These are phyloP conservation scores for Coemansia sp. DNA, from an alignment of 192 early-diverging fungal species.

Conservation along the genomic window DNA sequence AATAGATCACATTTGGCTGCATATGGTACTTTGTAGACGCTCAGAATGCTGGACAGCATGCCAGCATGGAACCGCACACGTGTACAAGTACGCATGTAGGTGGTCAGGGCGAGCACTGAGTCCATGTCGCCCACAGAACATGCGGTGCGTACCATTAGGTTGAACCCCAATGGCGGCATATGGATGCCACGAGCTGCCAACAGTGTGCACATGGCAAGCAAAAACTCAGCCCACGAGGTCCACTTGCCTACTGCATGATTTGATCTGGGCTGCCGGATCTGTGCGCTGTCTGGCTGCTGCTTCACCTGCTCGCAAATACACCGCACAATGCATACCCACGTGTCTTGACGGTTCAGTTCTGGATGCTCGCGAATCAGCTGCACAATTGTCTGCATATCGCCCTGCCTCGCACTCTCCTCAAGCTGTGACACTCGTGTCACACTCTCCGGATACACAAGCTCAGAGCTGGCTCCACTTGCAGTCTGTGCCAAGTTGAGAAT, in stretches of 20 bases:
- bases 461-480: too few species aligned
- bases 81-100: constrained; percentile 12
- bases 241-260: too few species aligned
- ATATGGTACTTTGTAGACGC: not conserved
- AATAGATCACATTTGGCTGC: not conserved
- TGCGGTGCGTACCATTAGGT: constrained; percentile 7
- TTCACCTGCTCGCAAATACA: constrained; percentile 21
- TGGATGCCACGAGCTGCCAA: constrained; percentile 6
- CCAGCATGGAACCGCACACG: constrained; percentile 15
- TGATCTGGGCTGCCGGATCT: constrained; percentile 8
- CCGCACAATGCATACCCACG: constrained; percentile 26
- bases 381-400: constrained; percentile 21
- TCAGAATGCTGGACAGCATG: constrained; percentile 21
- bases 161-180: constrained; percentile 19
- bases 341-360: constrained; percentile 15
- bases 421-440: not conserved
- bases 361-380: constrained; percentile 23
- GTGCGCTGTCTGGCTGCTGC: not conserved
- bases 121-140: constrained; percentile 2
- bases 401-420: constrained; percentile 13
- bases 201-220: constrained; percentile 1
- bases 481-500: constrained; percentile 16
- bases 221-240: constrained; percentile 17
- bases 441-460: too few species aligned
- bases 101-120: not conserved